A percentile compares a stretch with the other conserved stretches of the same genome.
Evolutionary conservation across 129 eudicot genomes (phyloP).

Genomic region (Ambrosia artemisiifolia): DNA sequence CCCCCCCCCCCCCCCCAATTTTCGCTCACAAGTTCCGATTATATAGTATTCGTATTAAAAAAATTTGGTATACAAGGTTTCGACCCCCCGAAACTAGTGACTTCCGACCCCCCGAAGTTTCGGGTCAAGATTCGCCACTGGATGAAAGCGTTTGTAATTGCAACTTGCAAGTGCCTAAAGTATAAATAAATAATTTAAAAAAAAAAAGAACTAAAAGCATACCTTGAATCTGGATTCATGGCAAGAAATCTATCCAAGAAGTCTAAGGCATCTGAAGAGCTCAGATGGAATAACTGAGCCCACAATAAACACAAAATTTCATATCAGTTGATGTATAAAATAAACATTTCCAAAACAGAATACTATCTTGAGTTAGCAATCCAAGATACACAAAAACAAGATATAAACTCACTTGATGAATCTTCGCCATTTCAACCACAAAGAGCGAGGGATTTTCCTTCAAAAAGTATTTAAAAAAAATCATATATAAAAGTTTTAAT

Average conservation of each 20-base stretch:
- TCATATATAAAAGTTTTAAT: neutral
- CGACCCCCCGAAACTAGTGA: too few species aligned
- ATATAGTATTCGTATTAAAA: too few species aligned
- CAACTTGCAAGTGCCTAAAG: neutral
- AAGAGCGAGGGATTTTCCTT: constrained; percentile 85
- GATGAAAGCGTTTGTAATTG: neutral
- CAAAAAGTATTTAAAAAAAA: neutral
- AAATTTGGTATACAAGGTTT: too few species aligned
- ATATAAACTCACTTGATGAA: constrained; percentile 56
- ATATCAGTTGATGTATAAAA: neutral
- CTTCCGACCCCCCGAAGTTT: too few species aligned
- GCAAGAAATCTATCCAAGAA: constrained; percentile 78
- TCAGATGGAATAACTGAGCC: constrained; percentile 62
- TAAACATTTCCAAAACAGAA: neutral
- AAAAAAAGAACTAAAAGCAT: neutral
- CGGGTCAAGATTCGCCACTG: too few species aligned
- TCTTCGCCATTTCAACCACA: constrained; percentile 78
- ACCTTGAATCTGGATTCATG: constrained; percentile 89
- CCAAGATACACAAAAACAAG: neutral
- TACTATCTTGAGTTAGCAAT: too few species aligned
- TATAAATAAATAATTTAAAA: neutral
- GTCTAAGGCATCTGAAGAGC: constrained; percentile 67
- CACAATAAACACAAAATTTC: neutral
- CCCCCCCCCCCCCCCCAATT: too few species aligned
- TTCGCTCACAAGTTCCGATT: too few species aligned